Conservation (phyloP, 179 eudicot species). For the Sideroxylon spinosum region DNA sequence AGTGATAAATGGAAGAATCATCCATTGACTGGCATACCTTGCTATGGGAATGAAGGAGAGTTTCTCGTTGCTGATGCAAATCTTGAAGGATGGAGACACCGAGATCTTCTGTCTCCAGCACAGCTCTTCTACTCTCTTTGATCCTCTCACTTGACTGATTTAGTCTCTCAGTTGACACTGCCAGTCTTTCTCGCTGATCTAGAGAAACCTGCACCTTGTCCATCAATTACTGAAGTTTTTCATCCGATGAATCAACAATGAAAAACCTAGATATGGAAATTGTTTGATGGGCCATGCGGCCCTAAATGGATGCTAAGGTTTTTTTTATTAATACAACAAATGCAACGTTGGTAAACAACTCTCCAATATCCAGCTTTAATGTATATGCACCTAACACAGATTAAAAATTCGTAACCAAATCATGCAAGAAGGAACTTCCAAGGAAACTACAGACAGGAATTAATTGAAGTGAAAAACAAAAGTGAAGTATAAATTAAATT, state of each 20-base stretch:
- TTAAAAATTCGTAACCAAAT: too few relatives aligned
- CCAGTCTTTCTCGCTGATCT: conserved; percentile 78
- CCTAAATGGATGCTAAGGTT: not conserved
- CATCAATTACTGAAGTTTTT: not conserved
- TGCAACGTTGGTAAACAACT: not conserved
- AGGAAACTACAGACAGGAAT: too few relatives aligned
- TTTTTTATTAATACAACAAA: not conserved
- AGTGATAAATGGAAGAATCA: not conserved
- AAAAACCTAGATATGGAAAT: not conserved
- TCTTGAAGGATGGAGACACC: conserved; percentile 87
- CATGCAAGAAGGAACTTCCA: too few relatives aligned
- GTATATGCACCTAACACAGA: too few relatives aligned
- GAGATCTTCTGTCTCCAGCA: conserved; percentile 81
- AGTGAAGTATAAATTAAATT: too few relatives aligned
- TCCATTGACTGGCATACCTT: conserved; percentile 41
- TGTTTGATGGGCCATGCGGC: not conserved
- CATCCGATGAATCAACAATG: not conserved
- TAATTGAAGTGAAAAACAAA: too few relatives aligned
- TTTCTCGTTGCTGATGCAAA: conserved; percentile 83
- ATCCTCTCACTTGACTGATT: conserved; percentile 80
- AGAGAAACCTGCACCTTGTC: conserved; percentile 48
- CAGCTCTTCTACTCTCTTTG: conserved; percentile 79
- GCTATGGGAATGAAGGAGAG: conserved; percentile 69
- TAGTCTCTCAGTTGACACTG: conserved; percentile 82
- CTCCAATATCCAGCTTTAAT: too few relatives aligned